A percentile compares a stretch with the other conserved stretches of the same genome.
phyloP scores from a whole-genome alignment of 2,329 filamentous ascomycete species.

The Metarhizium rileyi region DNA sequence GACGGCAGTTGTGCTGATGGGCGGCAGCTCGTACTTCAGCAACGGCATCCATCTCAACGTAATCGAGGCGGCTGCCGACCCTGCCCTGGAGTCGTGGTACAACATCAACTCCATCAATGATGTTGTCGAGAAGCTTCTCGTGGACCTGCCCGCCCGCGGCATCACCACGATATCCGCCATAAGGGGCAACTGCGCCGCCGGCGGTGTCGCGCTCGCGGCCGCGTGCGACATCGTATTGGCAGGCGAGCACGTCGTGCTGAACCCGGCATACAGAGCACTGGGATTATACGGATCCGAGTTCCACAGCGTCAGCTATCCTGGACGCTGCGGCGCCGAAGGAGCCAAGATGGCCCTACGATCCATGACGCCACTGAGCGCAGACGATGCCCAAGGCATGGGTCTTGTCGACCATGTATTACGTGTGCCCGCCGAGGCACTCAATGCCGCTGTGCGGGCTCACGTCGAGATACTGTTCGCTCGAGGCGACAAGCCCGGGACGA shows the following conservation, averaged over 20 bases:
- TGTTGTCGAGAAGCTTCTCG: conserved; percentile 26
- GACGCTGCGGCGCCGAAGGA: conserved; percentile 23
- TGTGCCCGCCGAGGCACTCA: conserved; percentile 20
- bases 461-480: conserved; percentile 17
- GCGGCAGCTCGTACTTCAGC: conserved; percentile 27
- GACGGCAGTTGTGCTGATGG: conserved; percentile 29
- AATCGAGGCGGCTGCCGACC: conserved; percentile 28
- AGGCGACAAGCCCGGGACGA: background rate
- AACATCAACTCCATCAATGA: conserved; percentile 36
- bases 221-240: conserved; percentile 28
- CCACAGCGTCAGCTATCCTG: conserved; percentile 29
- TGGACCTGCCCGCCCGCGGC: conserved; percentile 24
- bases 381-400: conserved; percentile 26
- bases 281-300: conserved; percentile 30
- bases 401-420: conserved; percentile 30
- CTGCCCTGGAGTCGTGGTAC: conserved; percentile 29
- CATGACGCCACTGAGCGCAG: conserved; percentile 28
- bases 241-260: conserved; percentile 27
- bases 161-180: conserved; percentile 29
- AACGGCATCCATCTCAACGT: conserved; percentile 34
- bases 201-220: conserved; percentile 31
- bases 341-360: conserved; percentile 21
- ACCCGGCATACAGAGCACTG: conserved; percentile 30
- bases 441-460: conserved; percentile 25
- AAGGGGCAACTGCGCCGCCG: conserved; percentile 31